Conservation (phyloP, 352 stramenopile species). For the Phytophthora capsici region DNA sequence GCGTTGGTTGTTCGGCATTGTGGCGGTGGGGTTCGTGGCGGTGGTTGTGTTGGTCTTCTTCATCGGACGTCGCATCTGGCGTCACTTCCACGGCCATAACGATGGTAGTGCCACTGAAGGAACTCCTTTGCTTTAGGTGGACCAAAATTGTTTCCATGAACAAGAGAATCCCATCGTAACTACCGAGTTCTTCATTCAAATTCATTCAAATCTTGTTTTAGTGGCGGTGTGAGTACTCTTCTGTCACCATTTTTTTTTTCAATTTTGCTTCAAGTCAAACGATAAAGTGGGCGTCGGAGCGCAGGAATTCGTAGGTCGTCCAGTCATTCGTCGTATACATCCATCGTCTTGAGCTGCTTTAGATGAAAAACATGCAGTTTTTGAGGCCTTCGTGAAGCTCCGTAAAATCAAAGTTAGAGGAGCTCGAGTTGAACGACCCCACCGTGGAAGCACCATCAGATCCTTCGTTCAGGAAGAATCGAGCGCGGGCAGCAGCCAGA, state of each 20-base stretch:
- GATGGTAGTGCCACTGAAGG: constrained; percentile 18
- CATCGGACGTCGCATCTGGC: constrained; percentile 29
- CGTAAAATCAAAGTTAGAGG: constrained; percentile 68
- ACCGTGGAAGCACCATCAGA: constrained; percentile 66
- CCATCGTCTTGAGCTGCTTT: constrained; percentile 6
- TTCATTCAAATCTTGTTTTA: constrained; percentile 21
- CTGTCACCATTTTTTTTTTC: constrained; percentile 11
- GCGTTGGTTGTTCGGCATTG: constrained; percentile 33
- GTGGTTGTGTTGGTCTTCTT: constrained; percentile 32
- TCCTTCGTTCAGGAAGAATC: constrained; percentile 80
- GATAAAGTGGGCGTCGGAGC: constrained; percentile 3
- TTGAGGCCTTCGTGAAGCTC: constrained; percentile 68
- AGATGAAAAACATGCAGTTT: constrained; percentile 78
- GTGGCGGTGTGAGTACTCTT: constrained; percentile 10
- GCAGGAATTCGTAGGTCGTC: neutral
- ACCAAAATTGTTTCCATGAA: neutral
- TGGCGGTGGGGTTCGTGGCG: constrained; percentile 28
- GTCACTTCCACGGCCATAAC: constrained; percentile 31
- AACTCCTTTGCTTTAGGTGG: constrained; percentile 22
- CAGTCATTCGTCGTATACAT: constrained; percentile 4
- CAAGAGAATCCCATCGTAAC: no score
- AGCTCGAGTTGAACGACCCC: constrained; percentile 60
- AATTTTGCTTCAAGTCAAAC: constrained; percentile 9
- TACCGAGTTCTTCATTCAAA: constrained; percentile 10
- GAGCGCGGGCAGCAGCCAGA: constrained; percentile 78